Percentiles rank a stretch among this genome's conserved stretches.
phyloP scores from a whole-genome alignment of 768 basidiomycete species.

The Kwoniella europaea region DNA sequence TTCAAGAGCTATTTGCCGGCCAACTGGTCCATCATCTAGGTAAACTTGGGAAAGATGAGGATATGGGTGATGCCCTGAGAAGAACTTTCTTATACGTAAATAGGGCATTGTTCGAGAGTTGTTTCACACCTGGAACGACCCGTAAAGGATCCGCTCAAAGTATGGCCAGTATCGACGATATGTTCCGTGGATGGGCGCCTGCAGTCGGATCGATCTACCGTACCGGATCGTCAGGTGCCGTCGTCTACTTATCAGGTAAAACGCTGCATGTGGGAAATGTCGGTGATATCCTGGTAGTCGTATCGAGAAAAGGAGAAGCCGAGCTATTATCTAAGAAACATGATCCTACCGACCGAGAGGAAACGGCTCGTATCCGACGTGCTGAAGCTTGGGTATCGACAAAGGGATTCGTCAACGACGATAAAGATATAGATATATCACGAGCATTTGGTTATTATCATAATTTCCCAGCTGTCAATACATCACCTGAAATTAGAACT shows the following conservation, averaged over 20 bases:
- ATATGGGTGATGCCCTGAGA: slow-evolving; percentile 70
- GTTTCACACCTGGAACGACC: slow-evolving; percentile 59
- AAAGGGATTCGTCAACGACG: slow-evolving; percentile 86
- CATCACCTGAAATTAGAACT: slow-evolving; percentile 75
- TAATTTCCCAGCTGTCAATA: slow-evolving; percentile 85
- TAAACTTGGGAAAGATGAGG: slow-evolving; percentile 59
- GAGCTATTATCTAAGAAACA: slow-evolving; percentile 77
- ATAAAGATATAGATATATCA: slow-evolving; percentile 86
- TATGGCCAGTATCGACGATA: slow-evolving; percentile 52
- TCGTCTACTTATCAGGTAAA: slow-evolving; percentile 79
- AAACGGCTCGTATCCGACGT: slow-evolving; percentile 82
- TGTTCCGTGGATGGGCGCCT: slow-evolving; percentile 41
- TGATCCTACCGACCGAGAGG: slow-evolving; percentile 83
- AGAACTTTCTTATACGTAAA: slow-evolving; percentile 87
- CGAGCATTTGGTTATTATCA: slow-evolving; percentile 92
- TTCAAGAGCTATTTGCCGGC: slow-evolving; percentile 77
- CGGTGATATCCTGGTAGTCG: slow-evolving; percentile 84
- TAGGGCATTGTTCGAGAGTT: slow-evolving; percentile 73
- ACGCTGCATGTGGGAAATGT: slow-evolving; percentile 87
- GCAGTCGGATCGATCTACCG: slow-evolving; percentile 61
- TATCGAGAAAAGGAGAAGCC: slow-evolving; percentile 74
- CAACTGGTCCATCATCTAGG: slow-evolving; percentile 69
- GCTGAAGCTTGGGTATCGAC: slow-evolving; percentile 96
- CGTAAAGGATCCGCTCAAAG: slow-evolving; percentile 80
- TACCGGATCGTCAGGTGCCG: slow-evolving; percentile 81